Evolutionary conservation across 148 eudicot genomes (phyloP), one percentile per base, ranked within the genome.

Genomic region (Simmondsia chinensis): DNA sequence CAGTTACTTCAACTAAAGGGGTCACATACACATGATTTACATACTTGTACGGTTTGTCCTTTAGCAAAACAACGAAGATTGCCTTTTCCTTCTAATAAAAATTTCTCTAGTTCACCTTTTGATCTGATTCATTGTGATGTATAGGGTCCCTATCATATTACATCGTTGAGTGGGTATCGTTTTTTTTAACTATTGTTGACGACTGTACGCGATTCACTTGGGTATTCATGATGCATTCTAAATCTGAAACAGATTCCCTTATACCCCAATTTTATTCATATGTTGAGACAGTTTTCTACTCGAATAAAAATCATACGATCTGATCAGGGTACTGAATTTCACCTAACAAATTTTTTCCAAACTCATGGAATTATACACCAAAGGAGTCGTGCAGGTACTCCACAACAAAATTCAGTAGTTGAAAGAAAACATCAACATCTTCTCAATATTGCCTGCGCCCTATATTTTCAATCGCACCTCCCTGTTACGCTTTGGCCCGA

Each of bases 111-210:
- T 1, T 3, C 32, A 10, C 21, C 14, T 9, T 8, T 43, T 31
- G 50, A 24, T 14, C 11, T 36, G 7, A 3, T 50, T 0, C 43
- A 50, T 14, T 3, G 43, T 0, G 46, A 60, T 16, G 2, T 36
- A 3, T 68, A 63, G 73, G 73, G 63, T 0, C 62, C 66, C 0
- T 29, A 41, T 3, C 35, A 27, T 1, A 1, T 20, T 8, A 0
- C 8, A 0, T 39, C 61, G 0, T 0, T 1, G 0, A 9, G 18
- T 24, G 52, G 52, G 0, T 35, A 9, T 11, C 12, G 18, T 29
- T 26, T n/a, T 66, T 59, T 25, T 12, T 66, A 0, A 29, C 42
- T 0, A 35, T 66, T n/a, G 33, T 66, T 11, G 56, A 66, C 54
- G 60, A 58, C 23, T 35, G 8, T 7, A 3, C 61, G 0, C 33